phyloP scores from a whole-genome alignment of 164 flowering plant genomes.

The Chloranthus sessilifolius region DNA sequence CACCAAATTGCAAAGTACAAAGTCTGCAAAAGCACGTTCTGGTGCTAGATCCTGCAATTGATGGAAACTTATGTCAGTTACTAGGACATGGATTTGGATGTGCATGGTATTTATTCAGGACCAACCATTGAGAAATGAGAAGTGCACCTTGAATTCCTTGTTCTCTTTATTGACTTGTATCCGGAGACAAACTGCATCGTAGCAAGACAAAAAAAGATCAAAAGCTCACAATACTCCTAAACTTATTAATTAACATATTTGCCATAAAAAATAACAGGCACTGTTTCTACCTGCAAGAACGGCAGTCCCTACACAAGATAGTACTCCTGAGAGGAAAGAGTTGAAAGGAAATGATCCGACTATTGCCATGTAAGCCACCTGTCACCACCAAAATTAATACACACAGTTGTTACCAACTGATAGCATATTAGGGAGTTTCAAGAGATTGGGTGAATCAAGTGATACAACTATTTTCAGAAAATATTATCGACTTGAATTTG shows the following conservation, averaged over 20 bases:
- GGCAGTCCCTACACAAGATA: slow-evolving; percentile 93
- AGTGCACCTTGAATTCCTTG: slow-evolving; percentile 95
- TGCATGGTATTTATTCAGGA: too few relatives aligned
- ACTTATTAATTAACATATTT: too few relatives aligned
- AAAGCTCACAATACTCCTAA: background rate
- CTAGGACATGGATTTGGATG: too few relatives aligned
- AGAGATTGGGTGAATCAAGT: background rate
- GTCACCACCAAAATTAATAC: slow-evolving; percentile 13
- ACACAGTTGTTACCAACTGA: background rate
- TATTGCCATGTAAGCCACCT: slow-evolving; percentile 94
- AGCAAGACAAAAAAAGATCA: background rate
- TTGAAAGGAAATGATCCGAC: slow-evolving; percentile 99
- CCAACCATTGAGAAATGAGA: background rate
- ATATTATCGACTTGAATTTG: too few relatives aligned
- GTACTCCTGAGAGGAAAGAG: slow-evolving; percentile 93
- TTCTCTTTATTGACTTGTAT: slow-evolving; percentile 98
- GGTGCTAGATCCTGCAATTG: slow-evolving; percentile 82
- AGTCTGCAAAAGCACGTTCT: slow-evolving; percentile 97
- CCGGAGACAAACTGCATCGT: slow-evolving; percentile 75
- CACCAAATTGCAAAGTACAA: slow-evolving; percentile 94
- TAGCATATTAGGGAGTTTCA: background rate
- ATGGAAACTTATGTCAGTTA: background rate
- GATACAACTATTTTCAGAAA: too few relatives aligned
- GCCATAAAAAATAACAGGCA: background rate
- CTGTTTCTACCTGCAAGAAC: slow-evolving; percentile 80